These are phyloP conservation scores for Thermothielavioides terrestris DNA, from an alignment of 495 filamentous ascomycete genomes.

Conservation along the genomic window DNA sequence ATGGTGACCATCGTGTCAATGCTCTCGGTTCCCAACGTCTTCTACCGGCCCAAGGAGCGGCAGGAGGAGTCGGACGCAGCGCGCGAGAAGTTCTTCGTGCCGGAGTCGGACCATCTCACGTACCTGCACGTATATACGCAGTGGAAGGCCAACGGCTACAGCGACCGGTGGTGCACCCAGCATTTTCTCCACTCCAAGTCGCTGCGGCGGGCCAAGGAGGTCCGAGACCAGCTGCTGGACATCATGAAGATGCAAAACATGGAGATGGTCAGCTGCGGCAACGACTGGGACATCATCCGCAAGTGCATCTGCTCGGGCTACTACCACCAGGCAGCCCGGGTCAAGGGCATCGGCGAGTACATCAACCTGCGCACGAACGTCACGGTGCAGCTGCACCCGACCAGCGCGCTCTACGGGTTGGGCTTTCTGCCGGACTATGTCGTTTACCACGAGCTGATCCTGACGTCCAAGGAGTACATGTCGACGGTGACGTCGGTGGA, in stretches of 20 bases:
- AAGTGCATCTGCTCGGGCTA: conserved; percentile 97
- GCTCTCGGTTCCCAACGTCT: conserved; percentile 93
- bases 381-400: conserved; percentile 88
- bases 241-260: conserved; percentile 95
- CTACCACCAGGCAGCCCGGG: conserved; percentile 96
- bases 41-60: conserved; percentile 95
- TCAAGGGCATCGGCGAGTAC: conserved; percentile 95
- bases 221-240: conserved; percentile 83
- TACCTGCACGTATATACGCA: conserved; percentile 93
- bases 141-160: conserved; percentile 86
- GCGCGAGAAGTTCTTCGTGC: conserved; percentile 97
- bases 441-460: conserved; percentile 95
- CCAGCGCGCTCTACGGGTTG: conserved; percentile 81
- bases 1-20: conserved; percentile 98
- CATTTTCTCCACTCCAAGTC: conserved; percentile 94
- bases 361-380: conserved; percentile 93
- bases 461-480: conserved; percentile 98
- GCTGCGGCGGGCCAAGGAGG: conserved; percentile 82
- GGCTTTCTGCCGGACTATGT: conserved; percentile 95
- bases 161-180: conserved; percentile 81
- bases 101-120: conserved; percentile 94
- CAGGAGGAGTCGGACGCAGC: conserved; percentile 95
- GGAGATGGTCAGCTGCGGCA: conserved; percentile 78
- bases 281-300: conserved; percentile 91
- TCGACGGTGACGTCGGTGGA: conserved; percentile 94